phyloP scores from a whole-genome alignment of 2,329 filamentous ascomycete species.

The Cryphonectria carpinicola region DNA sequence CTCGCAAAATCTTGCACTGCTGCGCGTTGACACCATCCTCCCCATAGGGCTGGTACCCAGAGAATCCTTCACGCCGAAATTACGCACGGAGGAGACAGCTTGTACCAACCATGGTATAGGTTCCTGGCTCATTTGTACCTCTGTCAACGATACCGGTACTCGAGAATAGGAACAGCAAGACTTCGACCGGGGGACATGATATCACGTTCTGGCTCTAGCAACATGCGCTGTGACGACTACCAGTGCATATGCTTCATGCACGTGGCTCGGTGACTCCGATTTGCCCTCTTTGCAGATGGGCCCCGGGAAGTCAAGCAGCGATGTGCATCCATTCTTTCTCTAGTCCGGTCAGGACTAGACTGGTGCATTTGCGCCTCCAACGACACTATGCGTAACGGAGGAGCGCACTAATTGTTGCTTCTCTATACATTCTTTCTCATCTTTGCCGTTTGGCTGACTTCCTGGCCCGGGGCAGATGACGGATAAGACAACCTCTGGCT shows the following conservation, averaged over 20 bases:
- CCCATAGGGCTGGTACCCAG: background rate
- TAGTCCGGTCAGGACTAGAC: background rate
- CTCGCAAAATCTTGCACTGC: background rate
- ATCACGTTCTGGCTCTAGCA: background rate
- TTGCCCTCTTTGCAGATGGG: background rate
- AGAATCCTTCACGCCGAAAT: background rate
- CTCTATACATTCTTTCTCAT: background rate
- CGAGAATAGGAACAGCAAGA: background rate
- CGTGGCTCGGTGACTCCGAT: constrained; percentile 5
- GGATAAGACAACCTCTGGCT: background rate
- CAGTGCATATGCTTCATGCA: background rate
- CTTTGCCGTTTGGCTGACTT: background rate
- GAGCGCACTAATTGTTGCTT: background rate
- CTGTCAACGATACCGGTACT: background rate
- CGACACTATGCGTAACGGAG: background rate
- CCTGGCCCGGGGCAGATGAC: background rate
- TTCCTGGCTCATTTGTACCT: background rate
- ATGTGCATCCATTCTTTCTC: background rate
- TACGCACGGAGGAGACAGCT: background rate
- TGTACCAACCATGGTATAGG: background rate
- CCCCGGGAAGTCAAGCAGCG: background rate
- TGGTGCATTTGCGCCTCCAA: background rate
- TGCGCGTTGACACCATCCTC: background rate
- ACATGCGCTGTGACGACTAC: background rate
- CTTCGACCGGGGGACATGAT: background rate